Evolutionary conservation across 768 basidiomycete species (phyloP), one percentile per base, ranked within the genome.

Genomic region (Fomitopsis serialis): DNA sequence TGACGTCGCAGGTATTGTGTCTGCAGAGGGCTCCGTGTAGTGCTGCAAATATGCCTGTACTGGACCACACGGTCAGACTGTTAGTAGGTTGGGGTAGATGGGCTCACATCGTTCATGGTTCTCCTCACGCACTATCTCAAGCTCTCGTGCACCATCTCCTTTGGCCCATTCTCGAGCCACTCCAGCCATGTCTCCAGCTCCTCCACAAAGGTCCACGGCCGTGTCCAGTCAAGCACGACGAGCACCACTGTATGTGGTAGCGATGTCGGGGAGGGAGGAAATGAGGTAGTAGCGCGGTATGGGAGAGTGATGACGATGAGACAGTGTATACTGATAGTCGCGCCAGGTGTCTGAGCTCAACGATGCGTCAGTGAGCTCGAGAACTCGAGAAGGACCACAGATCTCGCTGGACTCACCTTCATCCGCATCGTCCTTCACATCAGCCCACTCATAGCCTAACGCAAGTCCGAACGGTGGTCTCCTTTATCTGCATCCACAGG

Each of bases 191-290:
- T 78, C 56, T 89, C 74, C 10, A 99, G 71, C 62, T 98, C 88
- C 13, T 87, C 81, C 1, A 97, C 72, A 67, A 98, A 98, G 1
- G 85, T 81, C 84, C 92, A 95, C 1, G 96, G 96, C 58, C 81
- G 81, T 60, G 93, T 96, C 96, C 97, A 99, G 68, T 99, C 96
- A 10, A 99, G 73, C 0, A 86, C 82, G 60, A 98, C 88, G 63
- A 97, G 72, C 43, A 93, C 82, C 27, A 91, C 74, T 0, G 88
- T 87, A 57, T 91, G 85, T 2, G 80, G 78, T 12, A 92, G 69
- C 6, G 81, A 73, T 25, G 78, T 72, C 81, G 76, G 1, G 92
- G 85, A 1, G 90, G 89, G 23, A 94, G 69, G 58, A 92, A 90
- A 54, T 86, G 81, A 0, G 92, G 90, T 0, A 96, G 61, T 27